Percentiles rank a stretch among this genome's conserved stretches.
Evolutionary conservation across 2,329 filamentous ascomycete species (phyloP).

Genomic region (Aspergillus sp.): DNA sequence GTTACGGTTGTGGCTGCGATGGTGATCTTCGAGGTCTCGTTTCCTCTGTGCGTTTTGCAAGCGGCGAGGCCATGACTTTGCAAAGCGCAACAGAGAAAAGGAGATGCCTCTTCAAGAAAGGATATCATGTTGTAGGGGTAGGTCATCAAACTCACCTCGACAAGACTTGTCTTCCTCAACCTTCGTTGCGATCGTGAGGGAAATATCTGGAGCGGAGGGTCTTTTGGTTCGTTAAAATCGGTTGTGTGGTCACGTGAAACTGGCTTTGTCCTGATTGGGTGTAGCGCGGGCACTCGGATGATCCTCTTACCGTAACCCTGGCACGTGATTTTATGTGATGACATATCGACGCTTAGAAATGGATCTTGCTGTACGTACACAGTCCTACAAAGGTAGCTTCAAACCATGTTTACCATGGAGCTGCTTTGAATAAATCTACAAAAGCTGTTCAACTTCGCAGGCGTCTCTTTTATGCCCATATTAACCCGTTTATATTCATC

Average conservation of each 20-base stretch:
- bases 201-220: constrained; percentile 23
- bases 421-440: too few species aligned
- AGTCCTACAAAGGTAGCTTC: too few species aligned
- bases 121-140: neutral
- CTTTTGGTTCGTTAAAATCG: constrained; percentile 35
- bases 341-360: too few species aligned
- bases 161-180: constrained; percentile 62
- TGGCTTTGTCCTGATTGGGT: constrained; percentile 1
- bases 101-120: neutral
- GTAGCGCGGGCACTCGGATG: constrained; percentile 13
- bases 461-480: too few species aligned
- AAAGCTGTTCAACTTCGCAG: too few species aligned
- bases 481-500: too few species aligned
- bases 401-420: too few species aligned
- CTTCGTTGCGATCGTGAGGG: constrained; percentile 37
- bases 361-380: too few species aligned
- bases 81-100: too few species aligned
- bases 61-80: too few species aligned
- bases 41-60: too few species aligned
- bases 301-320: constrained; percentile 3
- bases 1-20: neutral
- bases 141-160: constrained; percentile 49
- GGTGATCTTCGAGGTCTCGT: neutral
- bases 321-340: constrained; percentile 8
- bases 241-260: constrained; percentile 39